Conservation (phyloP, 495 filamentous ascomycete species). For the Letharia lupina region DNA sequence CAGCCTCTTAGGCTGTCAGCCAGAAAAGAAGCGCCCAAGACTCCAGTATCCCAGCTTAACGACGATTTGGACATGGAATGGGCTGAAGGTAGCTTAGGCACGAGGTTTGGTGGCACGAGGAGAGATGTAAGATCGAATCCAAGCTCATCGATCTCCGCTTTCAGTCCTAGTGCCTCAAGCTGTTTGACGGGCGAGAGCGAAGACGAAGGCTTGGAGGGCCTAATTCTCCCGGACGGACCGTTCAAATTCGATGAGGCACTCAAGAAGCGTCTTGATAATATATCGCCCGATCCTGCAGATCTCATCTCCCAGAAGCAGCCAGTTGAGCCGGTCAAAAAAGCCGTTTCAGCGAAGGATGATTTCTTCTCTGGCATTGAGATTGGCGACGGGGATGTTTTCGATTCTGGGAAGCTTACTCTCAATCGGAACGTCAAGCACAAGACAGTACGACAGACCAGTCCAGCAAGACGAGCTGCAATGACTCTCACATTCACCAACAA, state of each 20-base stretch:
- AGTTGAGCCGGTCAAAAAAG: constrained; percentile 24
- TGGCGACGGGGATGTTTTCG: constrained; percentile 72
- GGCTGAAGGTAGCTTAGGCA: constrained; percentile 86
- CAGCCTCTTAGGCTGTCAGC: constrained; percentile 51
- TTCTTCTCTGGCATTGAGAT: constrained; percentile 84
- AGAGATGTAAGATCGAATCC: constrained; percentile 67
- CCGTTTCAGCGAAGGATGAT: constrained; percentile 56
- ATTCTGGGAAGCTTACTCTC: constrained; percentile 68
- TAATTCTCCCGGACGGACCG: constrained; percentile 74
- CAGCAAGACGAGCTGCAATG: constrained; percentile 64
- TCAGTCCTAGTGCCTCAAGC: constrained; percentile 86
- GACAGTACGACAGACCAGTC: constrained; percentile 54
- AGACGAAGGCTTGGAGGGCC: constrained; percentile 78
- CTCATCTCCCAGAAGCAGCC: constrained; percentile 29
- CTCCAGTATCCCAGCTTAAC: constrained; percentile 40
- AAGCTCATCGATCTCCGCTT: constrained; percentile 75
- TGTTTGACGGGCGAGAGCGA: constrained; percentile 90
- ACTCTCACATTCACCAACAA: constrained; percentile 89
- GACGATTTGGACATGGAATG: constrained; percentile 82
- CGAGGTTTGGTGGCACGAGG: constrained; percentile 74
- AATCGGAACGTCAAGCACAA: constrained; percentile 92
- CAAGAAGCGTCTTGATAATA: constrained; percentile 54
- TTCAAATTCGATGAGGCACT: constrained; percentile 71
- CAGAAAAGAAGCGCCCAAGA: constrained; percentile 49
- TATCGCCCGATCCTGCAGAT: constrained; percentile 33